Evolutionary conservation across 2,329 filamentous ascomycete genomes (phyloP).

Genomic region (Sporothrix phasma): DNA sequence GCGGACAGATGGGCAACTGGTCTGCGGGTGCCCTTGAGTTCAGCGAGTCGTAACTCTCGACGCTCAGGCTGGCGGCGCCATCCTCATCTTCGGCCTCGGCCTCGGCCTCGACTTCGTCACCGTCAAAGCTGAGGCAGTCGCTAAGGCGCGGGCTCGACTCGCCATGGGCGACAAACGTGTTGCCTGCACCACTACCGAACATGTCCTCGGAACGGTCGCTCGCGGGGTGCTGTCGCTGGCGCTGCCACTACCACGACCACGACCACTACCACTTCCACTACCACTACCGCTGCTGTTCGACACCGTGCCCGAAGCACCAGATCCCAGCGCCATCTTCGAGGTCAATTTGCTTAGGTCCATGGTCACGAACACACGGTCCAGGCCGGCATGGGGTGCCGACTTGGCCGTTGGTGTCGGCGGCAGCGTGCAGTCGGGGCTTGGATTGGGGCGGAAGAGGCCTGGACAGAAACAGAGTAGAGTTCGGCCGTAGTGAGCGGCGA

Average conservation of each 20-base stretch:
- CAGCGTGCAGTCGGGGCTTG: constrained; percentile 4
- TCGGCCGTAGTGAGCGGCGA: not conserved
- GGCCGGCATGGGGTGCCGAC: constrained; percentile 5
- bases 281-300: not conserved
- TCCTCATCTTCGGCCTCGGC: not conserved
- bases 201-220: constrained; percentile 1
- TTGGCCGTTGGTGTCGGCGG: not conserved
- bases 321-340: too few species aligned
- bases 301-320: not conserved
- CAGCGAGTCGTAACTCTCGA: constrained; percentile 12
- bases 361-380: constrained; percentile 20
- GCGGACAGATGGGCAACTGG: not conserved
- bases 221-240: not conserved
- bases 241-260: not conserved
- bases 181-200: constrained; percentile 6
- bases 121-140: constrained; percentile 23
- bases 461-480: not conserved
- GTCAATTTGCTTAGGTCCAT: constrained; percentile 18
- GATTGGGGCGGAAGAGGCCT: not conserved
- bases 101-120: not conserved
- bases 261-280: constrained; percentile 2
- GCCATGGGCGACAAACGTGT: not conserved
- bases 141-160: constrained; percentile 23
- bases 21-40: constrained; percentile 17
- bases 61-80: constrained; percentile 15